phyloP scores from a whole-genome alignment of 768 basidiomycete genomes.

The Lepiota subincarnata region DNA sequence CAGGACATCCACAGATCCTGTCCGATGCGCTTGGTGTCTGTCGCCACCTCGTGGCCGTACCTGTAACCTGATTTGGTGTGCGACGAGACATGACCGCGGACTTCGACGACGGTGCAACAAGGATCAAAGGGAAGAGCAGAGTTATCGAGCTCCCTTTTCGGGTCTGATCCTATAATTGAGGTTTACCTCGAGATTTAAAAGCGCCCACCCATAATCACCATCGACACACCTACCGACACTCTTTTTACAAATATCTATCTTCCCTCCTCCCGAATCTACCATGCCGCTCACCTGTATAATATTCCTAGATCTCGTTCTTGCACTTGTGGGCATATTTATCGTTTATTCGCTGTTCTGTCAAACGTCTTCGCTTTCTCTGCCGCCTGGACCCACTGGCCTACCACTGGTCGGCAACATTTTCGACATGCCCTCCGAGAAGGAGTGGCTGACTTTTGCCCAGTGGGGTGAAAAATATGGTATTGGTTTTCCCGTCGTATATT shows the following conservation, averaged over 20 bases:
- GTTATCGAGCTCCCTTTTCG: slow-evolving; percentile 12
- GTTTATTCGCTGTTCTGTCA: slow-evolving; percentile 26
- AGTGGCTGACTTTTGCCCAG: slow-evolving; percentile 48
- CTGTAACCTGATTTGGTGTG: slow-evolving; percentile 19
- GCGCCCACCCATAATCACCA: neutral
- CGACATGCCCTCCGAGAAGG: slow-evolving; percentile 46
- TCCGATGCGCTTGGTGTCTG: slow-evolving; percentile 24
- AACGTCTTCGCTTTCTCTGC: slow-evolving; percentile 27
- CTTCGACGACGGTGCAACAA: slow-evolving; percentile 25
- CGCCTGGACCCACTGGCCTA: slow-evolving; percentile 50
- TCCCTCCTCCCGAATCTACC: slow-evolving; percentile 19
- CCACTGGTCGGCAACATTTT: slow-evolving; percentile 52
- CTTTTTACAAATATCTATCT: slow-evolving; percentile 17
- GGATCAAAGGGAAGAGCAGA: slow-evolving; percentile 18
- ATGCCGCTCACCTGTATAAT: slow-evolving; percentile 25
- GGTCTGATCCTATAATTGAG: slow-evolving; percentile 16
- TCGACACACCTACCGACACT: neutral
- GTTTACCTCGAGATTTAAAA: slow-evolving; percentile 9
- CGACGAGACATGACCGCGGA: slow-evolving; percentile 36
- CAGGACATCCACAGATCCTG: slow-evolving; percentile 7
- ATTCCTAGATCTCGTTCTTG: slow-evolving; percentile 29
- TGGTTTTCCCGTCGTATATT: slow-evolving; percentile 8
- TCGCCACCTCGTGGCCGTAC: slow-evolving; percentile 33
- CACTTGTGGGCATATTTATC: slow-evolving; percentile 31
- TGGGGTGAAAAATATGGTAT: slow-evolving; percentile 52